phyloP scores from a whole-genome alignment of 2,329 filamentous ascomycete species.

The Fonsecaea erecta region DNA sequence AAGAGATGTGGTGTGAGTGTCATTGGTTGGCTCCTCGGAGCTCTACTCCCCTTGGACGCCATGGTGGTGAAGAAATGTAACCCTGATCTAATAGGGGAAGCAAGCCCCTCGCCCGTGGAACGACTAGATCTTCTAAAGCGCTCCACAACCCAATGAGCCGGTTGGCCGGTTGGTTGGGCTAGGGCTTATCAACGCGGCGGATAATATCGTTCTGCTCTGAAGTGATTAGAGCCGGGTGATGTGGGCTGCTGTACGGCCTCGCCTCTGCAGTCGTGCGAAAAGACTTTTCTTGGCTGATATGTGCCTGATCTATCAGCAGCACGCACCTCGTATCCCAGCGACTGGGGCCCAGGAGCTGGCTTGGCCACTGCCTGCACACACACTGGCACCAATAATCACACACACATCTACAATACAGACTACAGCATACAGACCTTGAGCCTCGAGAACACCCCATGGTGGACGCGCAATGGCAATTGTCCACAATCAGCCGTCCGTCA shows the following conservation, averaged over 20 bases:
- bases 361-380: too few relatives aligned
- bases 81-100: not conserved
- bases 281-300: not conserved
- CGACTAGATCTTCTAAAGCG: not conserved
- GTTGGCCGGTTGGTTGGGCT: not conserved
- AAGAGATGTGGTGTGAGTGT: not conserved
- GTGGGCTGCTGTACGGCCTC: too few relatives aligned
- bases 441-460: not conserved
- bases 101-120: not conserved
- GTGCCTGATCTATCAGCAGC: not conserved
- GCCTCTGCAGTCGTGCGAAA: not conserved
- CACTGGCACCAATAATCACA: too few relatives aligned
- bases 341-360: too few relatives aligned
- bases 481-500: not conserved
- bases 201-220: not conserved
- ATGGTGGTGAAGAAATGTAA: not conserved
- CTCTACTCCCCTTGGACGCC: not conserved
- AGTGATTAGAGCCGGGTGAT: not conserved
- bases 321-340: not conserved
- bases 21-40: not conserved
- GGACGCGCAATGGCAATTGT: not conserved
- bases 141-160: not conserved
- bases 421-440: not conserved
- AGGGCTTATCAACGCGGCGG: not conserved
- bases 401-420: too few relatives aligned